Base-by-base conservation (phyloP, 164 flowering plant species). In the Akebia trifoliata region DNA sequence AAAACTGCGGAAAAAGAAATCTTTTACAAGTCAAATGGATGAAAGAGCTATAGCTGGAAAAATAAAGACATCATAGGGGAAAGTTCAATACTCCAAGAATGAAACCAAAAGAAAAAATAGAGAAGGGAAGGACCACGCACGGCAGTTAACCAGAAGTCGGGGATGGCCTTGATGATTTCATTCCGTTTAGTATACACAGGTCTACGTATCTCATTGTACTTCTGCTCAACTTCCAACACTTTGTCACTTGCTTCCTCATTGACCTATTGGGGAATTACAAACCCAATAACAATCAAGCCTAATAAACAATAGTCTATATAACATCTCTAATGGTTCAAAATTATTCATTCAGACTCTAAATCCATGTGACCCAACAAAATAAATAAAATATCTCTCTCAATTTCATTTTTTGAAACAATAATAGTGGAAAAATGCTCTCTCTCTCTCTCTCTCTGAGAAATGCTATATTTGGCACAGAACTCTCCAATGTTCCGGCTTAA, bases 141-240 rank as follows among this genome's bases (percentile, higher is more conserved):
- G 51, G 98, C 98, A 63, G 94, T 93, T 51, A 80, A 65, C 98
- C 98, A 93, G 72, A 93, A 93, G 58, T 93, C 94, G 1, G 98
- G 94, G 67, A 93, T 93, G n/a, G 84, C 57, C 46, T 78, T 72
- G 60, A 86, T 83, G 31, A 90, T 72, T 5, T 83, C 92, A 55
- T 76, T 81, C 38, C 99, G 65, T 71, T 76, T 83, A 36, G 72
- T 79, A 61, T 93, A 93, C 7, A 87, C 80, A 17, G 99, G 97
- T 66, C 68, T 78, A 46, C 96, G 81, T 26, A 80, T 72, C 71
- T 75, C 88, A 63, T 76, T 93, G 39, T 84, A 93, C 73, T 90
- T 83, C 77, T 86, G 92, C 62, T 93, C 97, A 17, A 93, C 79
- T 72, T 84, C 92, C 72, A 93, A 62, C 25, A 93, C 90, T 64